Evolutionary conservation across 345 rosid species (phyloP), one percentile per base, ranked within the genome.

Genomic region (Melaleuca quinquenervia): DNA sequence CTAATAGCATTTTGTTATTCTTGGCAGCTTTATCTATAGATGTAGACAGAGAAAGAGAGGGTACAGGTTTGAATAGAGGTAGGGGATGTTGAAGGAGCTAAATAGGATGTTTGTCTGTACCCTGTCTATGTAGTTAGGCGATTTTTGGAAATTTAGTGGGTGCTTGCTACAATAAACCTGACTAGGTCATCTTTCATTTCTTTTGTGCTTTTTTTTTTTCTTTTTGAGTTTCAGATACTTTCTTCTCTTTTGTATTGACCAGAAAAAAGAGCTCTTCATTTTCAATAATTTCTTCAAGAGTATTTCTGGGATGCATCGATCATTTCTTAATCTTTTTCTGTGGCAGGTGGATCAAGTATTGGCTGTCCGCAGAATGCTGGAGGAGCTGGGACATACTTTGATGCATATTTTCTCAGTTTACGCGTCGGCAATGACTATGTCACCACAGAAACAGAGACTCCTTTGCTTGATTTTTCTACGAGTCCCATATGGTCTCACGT

Each of bases 311-410:
- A 70, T 0, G 26, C 50, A 26, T 50, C 84, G 1, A 16, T 18
- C 51, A 53, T 84, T 26, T 56, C 85, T 55, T 36, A 74, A 87
- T 82, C 50, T 85, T 85, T 88, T 45, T n/a, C 75, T 62, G 86
- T 50, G 85, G 89, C 92, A 96, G 99, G 99, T 92, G 99, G 98
- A 50, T 84, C 91, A 62, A 97, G 98, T 88, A 88, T 93, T 53
- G 98, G 96, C 84, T 96, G 98, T 89, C 95, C 95, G 44, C 83
- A 89, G 86, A 97, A 96, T 94, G 91, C 98, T 88, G 99, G 99
- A 87, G 98, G 98, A 55, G 99, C 99, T 91, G 99, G 99, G 88
- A 97, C 99, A 7, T 94, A 92, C 83, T 97, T 96, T 84, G 94
- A 97, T 94, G 95, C 95, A 86, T 92, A 95, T 89, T 90, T 96